Evolutionary conservation across 345 rosid species (phyloP), one percentile per base, ranked within the genome.

Genomic region (Noccaea bulbosa): DNA sequence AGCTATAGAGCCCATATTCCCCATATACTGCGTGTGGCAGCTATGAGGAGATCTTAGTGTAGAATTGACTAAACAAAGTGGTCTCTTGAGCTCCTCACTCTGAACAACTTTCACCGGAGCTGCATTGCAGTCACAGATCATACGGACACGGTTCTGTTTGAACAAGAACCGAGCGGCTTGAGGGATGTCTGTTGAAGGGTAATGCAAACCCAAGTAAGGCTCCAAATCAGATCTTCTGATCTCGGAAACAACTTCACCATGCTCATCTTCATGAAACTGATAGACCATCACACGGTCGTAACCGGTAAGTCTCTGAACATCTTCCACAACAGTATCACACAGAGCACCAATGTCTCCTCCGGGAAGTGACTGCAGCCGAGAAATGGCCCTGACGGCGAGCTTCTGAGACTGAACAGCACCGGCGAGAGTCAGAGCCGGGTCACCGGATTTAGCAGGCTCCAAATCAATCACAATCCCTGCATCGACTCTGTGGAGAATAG

Each of bases 211-310:
- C 78, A 86, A 81, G 52, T 85, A 89, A n/a, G 98, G 96, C 59
- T 90, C 96, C 48, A 92, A 80, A 81, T 92, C 90, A 50, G 93
- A 83, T 71, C 93, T 84, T 62, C 91, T 83, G 8, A 88, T 85
- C 83, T 92, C 98, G 0, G 96, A 90, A 11, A 92, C 80, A 61
- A 90, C 90, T 74, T 92, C 91, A 30, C 98, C 98, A 65, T 90
- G 96, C 51, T 84, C 90, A 79, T 90, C 96, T 44, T 86, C 95
- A 68, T 92, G 96, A 70, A 92, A 90, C 76, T 84, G 87, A 51
- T 90, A 92, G 2, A 88, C 85, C 96, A 92, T 92, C 27, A 92
- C 95, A 71, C 98, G 83, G 62, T 92, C 95, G 77, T 83, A 92
- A 20, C 96, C 96, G 0, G 93, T 88, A 49, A 92, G 88, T 55